Conservation (phyloP, 768 basidiomycete genomes). For the Tephrocybe sp. region DNA sequence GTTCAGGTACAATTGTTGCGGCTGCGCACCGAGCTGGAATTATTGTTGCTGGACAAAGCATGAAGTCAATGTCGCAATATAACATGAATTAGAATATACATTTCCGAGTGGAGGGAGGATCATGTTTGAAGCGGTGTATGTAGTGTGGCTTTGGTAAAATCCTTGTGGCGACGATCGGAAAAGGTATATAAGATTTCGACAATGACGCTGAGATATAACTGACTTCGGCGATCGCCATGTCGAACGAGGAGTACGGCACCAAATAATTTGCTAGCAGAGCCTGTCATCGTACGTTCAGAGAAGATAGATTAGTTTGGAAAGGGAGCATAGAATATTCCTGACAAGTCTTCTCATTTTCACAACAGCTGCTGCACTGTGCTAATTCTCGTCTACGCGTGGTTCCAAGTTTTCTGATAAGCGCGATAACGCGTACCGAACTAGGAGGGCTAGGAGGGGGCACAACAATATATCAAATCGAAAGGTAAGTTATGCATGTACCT, state of each 20-base stretch:
- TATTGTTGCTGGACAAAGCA: constrained; percentile 47
- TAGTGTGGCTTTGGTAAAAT: constrained; percentile 63
- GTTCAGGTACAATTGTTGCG: constrained; percentile 57
- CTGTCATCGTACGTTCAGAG: no score
- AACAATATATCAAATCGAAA: no score
- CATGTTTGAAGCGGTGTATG: constrained; percentile 57
- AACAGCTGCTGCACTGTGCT: no score
- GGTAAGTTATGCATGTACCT: no score
- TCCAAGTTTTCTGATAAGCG: no score
- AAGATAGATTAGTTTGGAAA: no score
- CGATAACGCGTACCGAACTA: no score
- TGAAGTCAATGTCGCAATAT: not conserved
- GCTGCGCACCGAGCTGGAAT: constrained; percentile 50
- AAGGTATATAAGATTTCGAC: not conserved
- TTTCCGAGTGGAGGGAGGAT: constrained; percentile 67
- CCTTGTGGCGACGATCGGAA: constrained; percentile 35
- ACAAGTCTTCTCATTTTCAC: no score
- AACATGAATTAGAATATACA: constrained; percentile 34
- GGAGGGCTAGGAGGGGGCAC: no score
- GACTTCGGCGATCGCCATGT: constrained; percentile 59
- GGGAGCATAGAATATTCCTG: no score
- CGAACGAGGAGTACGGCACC: constrained; percentile 59
- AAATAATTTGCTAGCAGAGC: constrained; percentile 37
- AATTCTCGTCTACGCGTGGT: no score
- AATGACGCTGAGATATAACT: constrained; percentile 1